Percentiles rank a stretch among this genome's conserved stretches.
Conservation (phyloP, 2,329 filamentous ascomycete species). For the Peltaster fructicola region DNA sequence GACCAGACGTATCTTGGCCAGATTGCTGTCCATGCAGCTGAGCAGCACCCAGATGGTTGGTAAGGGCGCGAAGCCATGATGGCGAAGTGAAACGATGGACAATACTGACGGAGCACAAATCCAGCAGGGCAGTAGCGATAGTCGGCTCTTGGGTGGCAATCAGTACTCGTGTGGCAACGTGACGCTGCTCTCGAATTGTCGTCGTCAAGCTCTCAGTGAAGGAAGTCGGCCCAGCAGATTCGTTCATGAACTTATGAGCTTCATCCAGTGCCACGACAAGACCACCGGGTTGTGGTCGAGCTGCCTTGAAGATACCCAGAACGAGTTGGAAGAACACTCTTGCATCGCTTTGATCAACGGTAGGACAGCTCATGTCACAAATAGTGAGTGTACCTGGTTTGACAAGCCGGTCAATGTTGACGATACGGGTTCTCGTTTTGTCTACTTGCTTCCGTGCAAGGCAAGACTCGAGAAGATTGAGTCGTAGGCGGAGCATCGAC, state of each 20-base stretch:
- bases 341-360: slow-evolving; percentile 43
- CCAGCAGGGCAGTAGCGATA: slow-evolving; percentile 47
- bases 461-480: slow-evolving; percentile 48
- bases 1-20: slow-evolving; percentile 4
- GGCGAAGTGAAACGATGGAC: slow-evolving; percentile 56
- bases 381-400: slow-evolving; percentile 41
- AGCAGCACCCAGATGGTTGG: slow-evolving; percentile 30
- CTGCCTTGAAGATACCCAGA: too few species aligned
- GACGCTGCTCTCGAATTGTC: slow-evolving; percentile 52
- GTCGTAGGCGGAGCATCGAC: slow-evolving; percentile 39
- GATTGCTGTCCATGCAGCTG: slow-evolving; percentile 3
- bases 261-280: slow-evolving; percentile 56
- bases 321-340: not conserved
- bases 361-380: slow-evolving; percentile 57
- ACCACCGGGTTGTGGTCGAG: slow-evolving; percentile 24
- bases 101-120: slow-evolving; percentile 53
- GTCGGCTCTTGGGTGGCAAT: slow-evolving; percentile 67
- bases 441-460: too few species aligned
- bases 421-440: too few species aligned
- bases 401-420: too few species aligned
- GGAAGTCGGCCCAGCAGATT: slow-evolving; percentile 32
- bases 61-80: slow-evolving; percentile 37
- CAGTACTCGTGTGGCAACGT: slow-evolving; percentile 47
- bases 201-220: slow-evolving; percentile 21
- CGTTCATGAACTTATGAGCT: slow-evolving; percentile 58